A percentile compares a stretch with the other conserved stretches of the same genome.
Evolutionary conservation across 2,329 filamentous ascomycete species (phyloP).

Genomic region (Trichoderma semiorbis): DNA sequence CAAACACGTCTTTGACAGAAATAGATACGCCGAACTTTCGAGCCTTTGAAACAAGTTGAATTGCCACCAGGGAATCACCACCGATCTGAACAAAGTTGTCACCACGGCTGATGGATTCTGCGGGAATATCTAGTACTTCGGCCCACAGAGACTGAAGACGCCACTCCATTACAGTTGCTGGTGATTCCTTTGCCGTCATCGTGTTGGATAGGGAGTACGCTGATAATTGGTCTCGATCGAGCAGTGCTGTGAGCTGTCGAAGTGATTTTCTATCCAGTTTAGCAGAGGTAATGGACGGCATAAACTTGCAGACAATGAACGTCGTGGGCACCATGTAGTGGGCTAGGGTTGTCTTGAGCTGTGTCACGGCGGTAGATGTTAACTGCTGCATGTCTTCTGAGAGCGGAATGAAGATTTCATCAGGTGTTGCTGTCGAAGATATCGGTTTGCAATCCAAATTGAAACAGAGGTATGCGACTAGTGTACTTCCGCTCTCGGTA

Average conservation of each 20-base stretch:
- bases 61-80: slow-evolving; percentile 43
- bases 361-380: not conserved
- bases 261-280: slow-evolving; percentile 17
- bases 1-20: slow-evolving; percentile 3
- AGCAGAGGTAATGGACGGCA: slow-evolving; percentile 20
- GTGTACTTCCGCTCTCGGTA: not conserved
- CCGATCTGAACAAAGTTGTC: slow-evolving; percentile 25
- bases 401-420: not conserved
- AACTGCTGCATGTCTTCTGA: slow-evolving; percentile 12
- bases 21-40: slow-evolving; percentile 21
- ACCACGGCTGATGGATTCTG: slow-evolving; percentile 25
- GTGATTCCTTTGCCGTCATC: slow-evolving; percentile 12
- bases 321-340: slow-evolving; percentile 22
- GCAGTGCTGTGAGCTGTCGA: not conserved
- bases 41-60: slow-evolving; percentile 40
- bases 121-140: slow-evolving; percentile 29
- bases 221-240: not conserved
- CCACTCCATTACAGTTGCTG: slow-evolving; percentile 8
- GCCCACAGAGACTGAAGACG: slow-evolving; percentile 28
- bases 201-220: not conserved
- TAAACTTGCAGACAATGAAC: slow-evolving; percentile 18
- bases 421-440: not conserved
- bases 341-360: slow-evolving; percentile 18
- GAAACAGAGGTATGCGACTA: slow-evolving; percentile 5
- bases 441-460: not conserved